Evolutionary conservation across 176 grass and related monocot species (phyloP).

Genomic region (Musa beccarii): DNA sequence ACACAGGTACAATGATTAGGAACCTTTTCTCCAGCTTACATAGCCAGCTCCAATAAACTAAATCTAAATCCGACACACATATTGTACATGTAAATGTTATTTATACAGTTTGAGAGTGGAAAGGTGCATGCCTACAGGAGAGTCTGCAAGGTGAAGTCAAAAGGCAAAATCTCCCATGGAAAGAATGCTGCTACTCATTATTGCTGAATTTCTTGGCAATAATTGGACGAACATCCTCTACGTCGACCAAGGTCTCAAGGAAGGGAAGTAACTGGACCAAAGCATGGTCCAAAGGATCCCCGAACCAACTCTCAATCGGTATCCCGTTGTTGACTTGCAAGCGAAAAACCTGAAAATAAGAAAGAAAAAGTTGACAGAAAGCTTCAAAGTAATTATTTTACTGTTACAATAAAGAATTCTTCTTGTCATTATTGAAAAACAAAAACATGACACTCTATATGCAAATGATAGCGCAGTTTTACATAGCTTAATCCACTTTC

Average conservation of each 20-base stretch:
- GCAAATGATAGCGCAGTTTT: no score
- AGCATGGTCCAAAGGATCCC: constrained; percentile 67
- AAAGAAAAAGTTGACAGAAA: constrained; percentile 8
- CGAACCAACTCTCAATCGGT: constrained; percentile 95
- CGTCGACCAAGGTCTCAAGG: constrained; percentile 57
- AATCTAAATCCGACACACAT: neutral
- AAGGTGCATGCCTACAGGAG: neutral
- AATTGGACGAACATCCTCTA: constrained; percentile 69
- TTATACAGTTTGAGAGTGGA: neutral
- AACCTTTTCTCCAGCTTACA: neutral
- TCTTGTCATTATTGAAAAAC: no score
- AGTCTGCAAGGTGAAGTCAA: neutral
- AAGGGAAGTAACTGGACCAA: constrained; percentile 69
- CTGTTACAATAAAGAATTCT: no score
- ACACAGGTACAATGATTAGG: neutral
- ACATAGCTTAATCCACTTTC: no score
- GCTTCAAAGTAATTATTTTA: neutral
- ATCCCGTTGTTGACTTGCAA: constrained; percentile 94
- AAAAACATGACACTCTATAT: no score
- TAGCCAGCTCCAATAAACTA: neutral
- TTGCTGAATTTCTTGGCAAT: constrained; percentile 60
- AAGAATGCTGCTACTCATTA: constrained; percentile 22
- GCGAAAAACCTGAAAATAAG: constrained; percentile 57
- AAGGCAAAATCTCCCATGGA: neutral
- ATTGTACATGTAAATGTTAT: neutral